Evolutionary conservation across 1,284 basidiomycete genomes (phyloP).

Genomic region (Leccinum pachyderme): DNA sequence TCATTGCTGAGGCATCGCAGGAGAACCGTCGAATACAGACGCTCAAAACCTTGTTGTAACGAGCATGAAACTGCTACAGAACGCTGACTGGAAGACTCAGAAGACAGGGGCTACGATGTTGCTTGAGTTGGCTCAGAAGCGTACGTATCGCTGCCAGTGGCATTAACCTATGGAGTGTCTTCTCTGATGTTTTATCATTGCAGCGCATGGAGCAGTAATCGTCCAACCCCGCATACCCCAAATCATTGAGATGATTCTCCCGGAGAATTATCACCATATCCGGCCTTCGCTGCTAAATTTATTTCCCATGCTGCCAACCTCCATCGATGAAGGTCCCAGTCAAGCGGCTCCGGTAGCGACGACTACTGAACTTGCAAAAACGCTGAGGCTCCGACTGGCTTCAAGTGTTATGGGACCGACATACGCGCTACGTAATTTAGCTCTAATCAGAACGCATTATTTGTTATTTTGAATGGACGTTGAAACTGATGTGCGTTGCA

Average conservation of each 20-base stretch:
- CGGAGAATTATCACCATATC: slow-evolving; percentile 6
- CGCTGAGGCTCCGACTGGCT: background rate
- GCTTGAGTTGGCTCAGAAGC: slow-evolving; percentile 19
- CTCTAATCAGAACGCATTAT: slow-evolving; percentile 8
- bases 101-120: slow-evolving; percentile 24
- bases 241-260: slow-evolving; percentile 23
- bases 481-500: slow-evolving; percentile 9
- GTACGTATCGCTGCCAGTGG: slow-evolving; percentile 9
- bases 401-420: slow-evolving; percentile 25
- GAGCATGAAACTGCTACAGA: slow-evolving; percentile 9
- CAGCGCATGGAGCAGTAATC: slow-evolving; percentile 14
- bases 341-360: background rate
- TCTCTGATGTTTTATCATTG: background rate
- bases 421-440: slow-evolving; percentile 22
- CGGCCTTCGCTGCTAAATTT: background rate
- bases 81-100: slow-evolving; percentile 16
- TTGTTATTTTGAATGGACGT: accelerated
- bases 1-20: background rate
- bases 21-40: slow-evolving; percentile 4
- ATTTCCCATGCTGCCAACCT: background rate
- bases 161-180: background rate
- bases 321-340: background rate
- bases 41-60: slow-evolving; percentile 9
- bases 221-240: slow-evolving; percentile 10
- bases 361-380: background rate